phyloP scores from a whole-genome alignment of 148 eudicot genomes.

The Euryodendron excelsum region DNA sequence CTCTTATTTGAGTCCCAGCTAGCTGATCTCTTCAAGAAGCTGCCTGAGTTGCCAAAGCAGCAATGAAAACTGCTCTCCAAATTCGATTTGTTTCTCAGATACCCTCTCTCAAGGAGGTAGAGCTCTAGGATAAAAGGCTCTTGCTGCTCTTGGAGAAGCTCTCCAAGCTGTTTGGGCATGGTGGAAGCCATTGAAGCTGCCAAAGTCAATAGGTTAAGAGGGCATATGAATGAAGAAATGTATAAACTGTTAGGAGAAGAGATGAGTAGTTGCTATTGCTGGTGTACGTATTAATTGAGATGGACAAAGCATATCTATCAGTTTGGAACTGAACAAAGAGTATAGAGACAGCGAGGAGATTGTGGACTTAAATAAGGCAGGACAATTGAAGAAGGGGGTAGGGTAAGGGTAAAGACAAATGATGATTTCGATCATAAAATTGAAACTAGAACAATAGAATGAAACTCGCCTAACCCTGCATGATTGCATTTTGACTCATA shows the following conservation, averaged over 20 bases:
- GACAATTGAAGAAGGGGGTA: neutral
- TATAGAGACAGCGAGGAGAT: too few relatives aligned
- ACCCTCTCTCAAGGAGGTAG: conserved; percentile 53
- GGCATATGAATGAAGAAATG: neutral
- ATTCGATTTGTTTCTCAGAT: conserved; percentile 8
- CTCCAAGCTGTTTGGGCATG: conserved; percentile 26
- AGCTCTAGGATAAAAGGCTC: conserved; percentile 51
- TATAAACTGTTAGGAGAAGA: neutral
- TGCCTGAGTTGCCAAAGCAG: conserved; percentile 15
- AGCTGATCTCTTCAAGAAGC: conserved; percentile 19
- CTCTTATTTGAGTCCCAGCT: conserved; percentile 8
- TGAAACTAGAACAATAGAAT: too few relatives aligned
- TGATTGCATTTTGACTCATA: too few relatives aligned
- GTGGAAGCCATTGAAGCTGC: conserved; percentile 35
- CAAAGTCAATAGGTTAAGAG: too few relatives aligned
- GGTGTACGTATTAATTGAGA: conserved; percentile 10
- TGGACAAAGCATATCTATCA: conserved; percentile 1
- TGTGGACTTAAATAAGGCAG: conserved; percentile 6
- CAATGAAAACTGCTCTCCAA: conserved; percentile 14
- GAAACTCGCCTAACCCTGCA: too few relatives aligned
- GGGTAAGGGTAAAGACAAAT: neutral
- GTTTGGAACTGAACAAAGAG: neutral
- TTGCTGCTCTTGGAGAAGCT: conserved; percentile 51
- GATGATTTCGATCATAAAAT: too few relatives aligned
- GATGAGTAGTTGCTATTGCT: neutral